phyloP scores from a whole-genome alignment of 768 basidiomycete species.

The Podaxis sp. region DNA sequence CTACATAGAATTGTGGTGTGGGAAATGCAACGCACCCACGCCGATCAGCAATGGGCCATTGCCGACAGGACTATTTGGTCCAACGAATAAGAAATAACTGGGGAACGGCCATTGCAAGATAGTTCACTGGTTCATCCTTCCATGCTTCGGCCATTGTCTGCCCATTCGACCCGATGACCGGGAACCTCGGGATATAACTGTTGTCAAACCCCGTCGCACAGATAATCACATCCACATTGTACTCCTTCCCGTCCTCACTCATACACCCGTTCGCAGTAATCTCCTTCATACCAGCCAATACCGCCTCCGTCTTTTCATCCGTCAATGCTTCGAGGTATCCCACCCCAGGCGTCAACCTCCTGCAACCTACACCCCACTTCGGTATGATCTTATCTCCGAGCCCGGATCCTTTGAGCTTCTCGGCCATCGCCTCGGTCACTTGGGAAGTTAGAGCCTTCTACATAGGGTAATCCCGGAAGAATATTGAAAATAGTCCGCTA shows the following conservation, averaged over 20 bases:
- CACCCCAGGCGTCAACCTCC: constrained; percentile 26
- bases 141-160: constrained; percentile 23
- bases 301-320: constrained; percentile 24
- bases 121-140: constrained; percentile 21
- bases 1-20: not conserved
- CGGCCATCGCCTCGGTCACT: constrained; percentile 31
- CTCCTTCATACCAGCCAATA: constrained; percentile 21
- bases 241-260: constrained; percentile 20
- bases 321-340: constrained; percentile 26
- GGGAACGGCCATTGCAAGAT: constrained; percentile 24
- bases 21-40: constrained; percentile 17
- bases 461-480: constrained; percentile 23
- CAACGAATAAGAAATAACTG: constrained; percentile 25
- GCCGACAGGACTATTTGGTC: constrained; percentile 26
- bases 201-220: constrained; percentile 31
- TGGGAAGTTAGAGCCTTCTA: constrained; percentile 21
- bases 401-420: constrained; percentile 33
- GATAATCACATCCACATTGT: constrained; percentile 25
- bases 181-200: constrained; percentile 25
- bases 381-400: constrained; percentile 34
- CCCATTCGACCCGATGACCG: constrained; percentile 21
- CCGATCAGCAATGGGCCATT: constrained; percentile 22
- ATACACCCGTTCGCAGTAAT: constrained; percentile 25
- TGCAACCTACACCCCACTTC: constrained; percentile 25
- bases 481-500: constrained; percentile 25